Evolutionary conservation across 163 green algal species (phyloP).

Genomic region (Scenedesmus sp.): DNA sequence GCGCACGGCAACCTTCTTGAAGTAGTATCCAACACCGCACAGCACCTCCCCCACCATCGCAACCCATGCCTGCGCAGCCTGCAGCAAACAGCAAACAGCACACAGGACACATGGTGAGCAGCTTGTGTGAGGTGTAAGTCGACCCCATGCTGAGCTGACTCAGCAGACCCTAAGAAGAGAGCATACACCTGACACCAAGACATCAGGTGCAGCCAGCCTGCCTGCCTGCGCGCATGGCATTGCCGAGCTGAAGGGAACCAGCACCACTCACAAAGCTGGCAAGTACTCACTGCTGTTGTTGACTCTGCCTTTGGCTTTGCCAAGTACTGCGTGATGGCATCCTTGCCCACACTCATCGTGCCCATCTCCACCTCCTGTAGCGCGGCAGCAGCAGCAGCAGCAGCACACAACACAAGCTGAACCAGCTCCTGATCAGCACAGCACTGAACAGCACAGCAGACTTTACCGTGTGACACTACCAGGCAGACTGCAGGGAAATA

Average conservation of each 20-base stretch:
- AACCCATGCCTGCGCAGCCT: constrained; percentile 47
- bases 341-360: constrained; percentile 82
- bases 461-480: too few relatives aligned
- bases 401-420: background rate
- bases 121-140: background rate
- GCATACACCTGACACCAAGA: background rate
- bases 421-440: background rate
- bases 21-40: background rate
- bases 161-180: background rate
- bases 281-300: constrained; percentile 5
- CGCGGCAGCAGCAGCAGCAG: background rate
- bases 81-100: background rate
- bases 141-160: background rate
- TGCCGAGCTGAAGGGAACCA: background rate
- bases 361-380: constrained; percentile 95
- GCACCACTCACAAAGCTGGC: background rate
- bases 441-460: background rate
- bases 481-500: too few relatives aligned
- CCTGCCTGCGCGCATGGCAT: background rate
- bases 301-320: constrained; percentile 54
- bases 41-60: constrained; percentile 29
- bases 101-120: background rate
- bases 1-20: constrained; percentile 71
- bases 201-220: background rate
- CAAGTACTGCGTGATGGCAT: constrained; percentile 80